These are phyloP conservation scores for Euryodendron excelsum DNA, from an alignment of 148 eudicot genomes.

Conservation along the genomic window DNA sequence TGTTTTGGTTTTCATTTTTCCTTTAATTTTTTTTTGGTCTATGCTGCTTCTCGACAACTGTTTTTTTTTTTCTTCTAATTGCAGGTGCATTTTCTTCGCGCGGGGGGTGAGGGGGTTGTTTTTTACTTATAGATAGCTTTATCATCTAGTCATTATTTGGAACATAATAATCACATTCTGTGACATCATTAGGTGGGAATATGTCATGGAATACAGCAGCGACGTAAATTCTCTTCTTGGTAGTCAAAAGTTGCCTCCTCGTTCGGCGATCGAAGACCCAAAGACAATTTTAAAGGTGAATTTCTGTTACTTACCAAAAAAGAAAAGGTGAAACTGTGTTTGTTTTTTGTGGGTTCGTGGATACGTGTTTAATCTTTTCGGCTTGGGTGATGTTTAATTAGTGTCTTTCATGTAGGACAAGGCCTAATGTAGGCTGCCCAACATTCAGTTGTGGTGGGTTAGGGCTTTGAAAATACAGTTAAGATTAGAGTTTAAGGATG, in stretches of 20 bases:
- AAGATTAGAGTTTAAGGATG: too few species aligned
- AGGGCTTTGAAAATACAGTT: too few species aligned
- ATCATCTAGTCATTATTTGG: constrained; percentile 12
- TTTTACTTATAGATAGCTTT: neutral
- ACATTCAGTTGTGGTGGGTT: too few species aligned
- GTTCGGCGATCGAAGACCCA: constrained; percentile 62
- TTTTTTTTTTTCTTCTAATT: neutral
- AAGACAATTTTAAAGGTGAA: constrained; percentile 63
- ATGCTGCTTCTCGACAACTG: neutral
- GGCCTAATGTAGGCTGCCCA: too few species aligned
- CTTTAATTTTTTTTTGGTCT: neutral
- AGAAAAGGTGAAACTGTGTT: too few species aligned
- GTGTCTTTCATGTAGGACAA: too few species aligned
- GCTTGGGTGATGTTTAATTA: neutral
- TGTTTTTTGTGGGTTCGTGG: constrained; percentile 1
- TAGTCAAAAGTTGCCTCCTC: constrained; percentile 38
- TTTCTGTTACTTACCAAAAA: too few species aligned
- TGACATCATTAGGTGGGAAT: constrained; percentile 60
- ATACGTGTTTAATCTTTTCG: neutral
- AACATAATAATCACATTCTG: constrained; percentile 1
- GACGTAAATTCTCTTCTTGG: constrained; percentile 84
- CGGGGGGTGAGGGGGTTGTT: too few species aligned
- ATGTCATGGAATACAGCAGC: constrained; percentile 78
- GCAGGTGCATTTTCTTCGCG: too few species aligned
- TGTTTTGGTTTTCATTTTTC: neutral